Evolutionary conservation across 495 filamentous ascomycete genomes (phyloP).

Genomic region (Penicillium turbatum): DNA sequence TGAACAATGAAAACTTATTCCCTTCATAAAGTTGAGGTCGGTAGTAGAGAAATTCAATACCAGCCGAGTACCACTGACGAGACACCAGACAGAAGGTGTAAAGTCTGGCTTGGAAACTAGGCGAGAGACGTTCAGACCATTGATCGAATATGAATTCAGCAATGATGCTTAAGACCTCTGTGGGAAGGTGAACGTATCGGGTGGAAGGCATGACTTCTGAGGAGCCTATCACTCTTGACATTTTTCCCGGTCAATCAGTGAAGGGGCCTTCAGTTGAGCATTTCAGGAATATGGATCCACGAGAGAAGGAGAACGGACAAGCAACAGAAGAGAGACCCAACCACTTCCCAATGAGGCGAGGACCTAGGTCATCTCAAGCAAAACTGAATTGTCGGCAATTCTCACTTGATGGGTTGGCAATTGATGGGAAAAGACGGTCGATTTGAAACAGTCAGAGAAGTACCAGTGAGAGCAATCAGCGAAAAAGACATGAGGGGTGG

Average conservation of each 20-base stretch:
- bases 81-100: slow-evolving; percentile 54
- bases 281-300: not conserved
- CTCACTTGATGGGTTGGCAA: not conserved
- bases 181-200: slow-evolving; percentile 30
- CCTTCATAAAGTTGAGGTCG: slow-evolving; percentile 46
- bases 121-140: not conserved
- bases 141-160: slow-evolving; percentile 25
- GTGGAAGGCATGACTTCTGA: not conserved
- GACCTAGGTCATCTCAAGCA: not conserved
- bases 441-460: not conserved
- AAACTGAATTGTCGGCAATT: not conserved
- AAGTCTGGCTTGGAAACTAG: slow-evolving; percentile 36
- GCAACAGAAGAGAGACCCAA: not conserved
- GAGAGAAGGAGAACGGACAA: not conserved
- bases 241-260: not conserved
- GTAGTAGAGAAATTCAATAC: slow-evolving; percentile 54
- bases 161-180: slow-evolving; percentile 53
- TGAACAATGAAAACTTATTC: slow-evolving; percentile 54
- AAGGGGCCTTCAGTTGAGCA: not conserved
- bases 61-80: slow-evolving; percentile 60
- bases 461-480: not conserved
- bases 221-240: not conserved
- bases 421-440: not conserved
- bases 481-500: not conserved
- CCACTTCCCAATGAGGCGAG: not conserved